Base-by-base conservation (phyloP, 768 basidiomycete species). In the Podaxis carcinomalis region DNA sequence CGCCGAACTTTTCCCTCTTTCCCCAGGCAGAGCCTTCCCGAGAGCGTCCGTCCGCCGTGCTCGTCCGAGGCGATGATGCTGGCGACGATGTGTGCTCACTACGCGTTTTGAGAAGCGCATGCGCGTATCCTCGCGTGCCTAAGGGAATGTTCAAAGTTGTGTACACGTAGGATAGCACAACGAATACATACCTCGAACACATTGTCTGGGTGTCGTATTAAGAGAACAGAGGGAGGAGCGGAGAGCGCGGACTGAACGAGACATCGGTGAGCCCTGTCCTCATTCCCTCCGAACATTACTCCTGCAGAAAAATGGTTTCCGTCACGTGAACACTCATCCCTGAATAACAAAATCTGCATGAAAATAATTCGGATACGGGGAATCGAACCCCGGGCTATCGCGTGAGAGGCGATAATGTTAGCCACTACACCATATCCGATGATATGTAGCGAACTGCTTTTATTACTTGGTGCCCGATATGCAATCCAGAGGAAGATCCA, bases 391-490 rank as follows among this genome's bases (percentile, higher is more conserved):
- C 57, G 57, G 59, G 59, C 59, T 61, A 61, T 61, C 59, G 59
- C 59, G 59, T 65, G 64, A 65, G 64, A 65, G 64, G 64, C 64
- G 64, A 59, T 59, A 65, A 65, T 65, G 64, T 65, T 65, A 65
- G 64, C 64, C 64, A 59, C 56, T 65, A 65, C 64, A 65, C 64
- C 64, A 65, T 65, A 65, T 54, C 64, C 64, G 64, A 65, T 32
- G 0, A 1, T 5, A 7, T 4, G 3, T 3, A 5, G n/a, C n/a
- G 0, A 6, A 14, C 1, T 4, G 13, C 3, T 21, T 27, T 21
- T 3, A 51, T 11, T 1, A 23, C 13, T 51, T 10, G 23, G 0
- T 7, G 9, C 7, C 21, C 9, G 4, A 16, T 28, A 5, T 9
- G 1, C 7, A 9, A 7, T 32, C 32, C 32, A 9, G 32, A 32